Evolutionary conservation across 805 yeast genomes (phyloP), one percentile per base, ranked within the genome.

Genomic region (Peterozyma toletana): DNA sequence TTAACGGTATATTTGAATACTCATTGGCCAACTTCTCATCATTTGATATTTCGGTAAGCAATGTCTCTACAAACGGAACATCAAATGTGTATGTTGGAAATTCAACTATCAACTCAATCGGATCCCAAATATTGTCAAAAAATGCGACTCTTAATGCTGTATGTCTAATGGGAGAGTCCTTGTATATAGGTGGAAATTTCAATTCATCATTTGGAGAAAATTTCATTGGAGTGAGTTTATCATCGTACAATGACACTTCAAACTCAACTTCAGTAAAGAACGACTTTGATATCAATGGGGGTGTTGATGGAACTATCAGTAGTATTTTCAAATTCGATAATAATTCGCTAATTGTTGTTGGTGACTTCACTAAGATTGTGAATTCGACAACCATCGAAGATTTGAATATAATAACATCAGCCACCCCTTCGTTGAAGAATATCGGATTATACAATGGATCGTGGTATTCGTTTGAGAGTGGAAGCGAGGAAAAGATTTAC

Each of bases 1-100:
- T 90, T 41, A 84, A 86, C 58, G 96, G 95, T 9, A 53, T 91
- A 16, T 87, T 91, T 56, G 96, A 91, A 63, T 93, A 83, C 60
- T 80, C 87, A 1, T 63, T 80, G 33, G 61, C 75, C 2, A 89
- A 89, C 58, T 87, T 85, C 58, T 65, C 83, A 9, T 51, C 56
- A 35, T 53, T 62, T 9, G 50, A 62, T 31, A 43, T 55, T 46
- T 21, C 48, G 17, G 51, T 63, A 9, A 9, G 34, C 0, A 45
- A 41, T 36, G 46, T 48, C n/a, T 37, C 43, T 5, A 37, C 38
- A 5, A 44, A 44, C 21, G 43, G 39, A 13, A 14, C 43, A 5
- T 50, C 53, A 34, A 44, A 52, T 11, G 43, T 45, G 1, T 49
- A 53, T 33, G 63, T 79, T 35, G 78, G 80, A 0, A 70, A 76